Evolutionary conservation across 1,284 basidiomycete species (phyloP).

Genomic region (Apiotrichum sp.): DNA sequence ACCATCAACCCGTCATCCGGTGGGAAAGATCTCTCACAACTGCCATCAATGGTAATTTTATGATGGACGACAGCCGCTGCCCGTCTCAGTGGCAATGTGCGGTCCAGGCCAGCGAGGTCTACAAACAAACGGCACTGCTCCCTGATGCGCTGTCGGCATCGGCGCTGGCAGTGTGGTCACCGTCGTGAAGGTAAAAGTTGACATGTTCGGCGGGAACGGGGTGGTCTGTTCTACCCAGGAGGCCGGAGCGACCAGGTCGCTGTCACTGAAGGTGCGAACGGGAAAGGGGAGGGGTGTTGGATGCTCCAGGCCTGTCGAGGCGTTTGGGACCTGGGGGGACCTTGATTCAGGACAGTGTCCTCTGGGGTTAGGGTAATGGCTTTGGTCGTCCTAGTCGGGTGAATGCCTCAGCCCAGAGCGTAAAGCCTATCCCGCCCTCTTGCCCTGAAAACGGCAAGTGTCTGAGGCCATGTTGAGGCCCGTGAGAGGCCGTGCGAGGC

Average conservation of each 20-base stretch:
- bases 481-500: background rate
- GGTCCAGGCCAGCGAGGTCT: no score
- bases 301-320: background rate
- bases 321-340: background rate
- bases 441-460: background rate
- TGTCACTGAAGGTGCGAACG: background rate
- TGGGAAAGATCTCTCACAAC: no score
- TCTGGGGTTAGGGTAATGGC: background rate
- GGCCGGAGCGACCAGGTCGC: background rate
- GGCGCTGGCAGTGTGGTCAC: background rate
- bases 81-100: no score
- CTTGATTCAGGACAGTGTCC: background rate
- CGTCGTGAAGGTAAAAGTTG: background rate
- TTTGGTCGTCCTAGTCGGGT: slow-evolving; percentile 3
- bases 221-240: background rate
- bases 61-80: no score
- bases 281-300: no score
- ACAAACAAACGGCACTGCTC: background rate
- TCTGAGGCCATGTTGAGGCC: background rate
- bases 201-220: no score
- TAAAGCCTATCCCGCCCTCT: slow-evolving; percentile 3
- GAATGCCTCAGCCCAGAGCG: slow-evolving; percentile 5
- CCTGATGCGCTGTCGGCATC: background rate
- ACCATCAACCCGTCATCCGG: no score
- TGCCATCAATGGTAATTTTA: no score